These are phyloP conservation scores for Xanthoparmelia taractica DNA, from an alignment of 495 filamentous ascomycete genomes.

Conservation along the genomic window DNA sequence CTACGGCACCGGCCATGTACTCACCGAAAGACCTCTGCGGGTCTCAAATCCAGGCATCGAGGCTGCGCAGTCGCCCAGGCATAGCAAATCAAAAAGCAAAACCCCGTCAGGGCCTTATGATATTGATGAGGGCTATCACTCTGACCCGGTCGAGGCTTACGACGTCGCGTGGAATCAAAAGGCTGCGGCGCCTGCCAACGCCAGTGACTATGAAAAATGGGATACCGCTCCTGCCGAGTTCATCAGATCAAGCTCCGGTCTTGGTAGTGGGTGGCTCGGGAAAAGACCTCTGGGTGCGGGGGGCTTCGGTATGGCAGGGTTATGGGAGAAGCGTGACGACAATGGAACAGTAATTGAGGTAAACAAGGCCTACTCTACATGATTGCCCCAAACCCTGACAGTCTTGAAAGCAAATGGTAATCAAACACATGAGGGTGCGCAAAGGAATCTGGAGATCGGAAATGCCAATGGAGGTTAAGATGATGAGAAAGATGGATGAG, in stretches of 20 bases:
- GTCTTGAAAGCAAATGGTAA: slow-evolving; percentile 14
- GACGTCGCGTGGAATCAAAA: neutral
- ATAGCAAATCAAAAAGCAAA: neutral
- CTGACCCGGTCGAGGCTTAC: neutral
- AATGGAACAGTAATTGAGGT: slow-evolving; percentile 18
- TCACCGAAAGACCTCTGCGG: neutral
- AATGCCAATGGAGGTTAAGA: slow-evolving; percentile 12
- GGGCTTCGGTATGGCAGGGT: slow-evolving; percentile 12
- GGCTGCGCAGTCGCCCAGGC: neutral
- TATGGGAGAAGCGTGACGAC: slow-evolving; percentile 14
- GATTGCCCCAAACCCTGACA: neutral
- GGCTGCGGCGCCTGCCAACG: neutral
- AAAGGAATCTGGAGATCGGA: slow-evolving; percentile 3
- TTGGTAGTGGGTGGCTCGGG: slow-evolving; percentile 10
- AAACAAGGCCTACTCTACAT: neutral
- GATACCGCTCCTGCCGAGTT: neutral
- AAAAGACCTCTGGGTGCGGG: slow-evolving; percentile 13
- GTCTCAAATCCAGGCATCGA: neutral
- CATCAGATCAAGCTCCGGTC: slow-evolving; percentile 6
- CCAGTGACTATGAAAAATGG: neutral
- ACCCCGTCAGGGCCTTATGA: neutral
- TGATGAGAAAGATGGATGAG: slow-evolving; percentile 10
- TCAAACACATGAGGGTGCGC: slow-evolving; percentile 16
- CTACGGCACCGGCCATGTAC: neutral
- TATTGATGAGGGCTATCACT: neutral